Percentiles rank a stretch among this genome's conserved stretches.
These are phyloP conservation scores for Boletus bicolor DNA, from an alignment of 768 basidiomycete species.

Conservation along the genomic window DNA sequence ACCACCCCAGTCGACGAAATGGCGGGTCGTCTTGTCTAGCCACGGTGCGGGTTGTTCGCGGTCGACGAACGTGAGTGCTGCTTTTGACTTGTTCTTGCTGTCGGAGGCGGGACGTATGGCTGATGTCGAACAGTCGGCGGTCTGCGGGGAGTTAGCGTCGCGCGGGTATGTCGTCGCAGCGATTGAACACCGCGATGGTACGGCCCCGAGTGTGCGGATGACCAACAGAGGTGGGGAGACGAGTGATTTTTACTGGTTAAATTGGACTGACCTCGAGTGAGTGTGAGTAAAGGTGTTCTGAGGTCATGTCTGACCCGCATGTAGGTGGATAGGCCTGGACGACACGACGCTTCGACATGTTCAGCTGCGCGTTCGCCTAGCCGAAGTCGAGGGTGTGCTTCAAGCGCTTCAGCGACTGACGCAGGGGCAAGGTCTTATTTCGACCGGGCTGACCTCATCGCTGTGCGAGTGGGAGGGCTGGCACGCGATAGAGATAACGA, in stretches of 20 bases:
- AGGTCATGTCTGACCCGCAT: not conserved
- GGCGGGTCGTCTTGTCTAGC: constrained; percentile 44
- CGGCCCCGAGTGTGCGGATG: constrained; percentile 35
- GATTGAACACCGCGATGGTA: constrained; percentile 48
- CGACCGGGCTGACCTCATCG: not conserved
- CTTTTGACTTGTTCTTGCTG: not conserved
- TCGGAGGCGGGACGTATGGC: not conserved
- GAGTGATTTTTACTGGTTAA: constrained; percentile 32
- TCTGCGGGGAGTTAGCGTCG: constrained; percentile 44
- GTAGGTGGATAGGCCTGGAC: constrained; percentile 30
- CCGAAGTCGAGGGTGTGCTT: constrained; percentile 37
- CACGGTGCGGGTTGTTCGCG: constrained; percentile 44
- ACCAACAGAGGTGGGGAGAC: constrained; percentile 20
- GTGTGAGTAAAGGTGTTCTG: not conserved
- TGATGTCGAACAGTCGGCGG: constrained; percentile 23
- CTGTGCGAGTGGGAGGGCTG: constrained; percentile 18
- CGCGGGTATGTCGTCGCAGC: constrained; percentile 45
- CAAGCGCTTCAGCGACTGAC: constrained; percentile 13
- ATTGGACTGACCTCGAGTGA: constrained; percentile 31
- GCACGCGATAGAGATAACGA: constrained; percentile 17
- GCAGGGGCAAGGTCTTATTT: not conserved
- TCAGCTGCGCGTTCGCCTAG: constrained; percentile 35
- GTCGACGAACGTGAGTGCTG: constrained; percentile 33
- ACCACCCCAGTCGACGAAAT: constrained; percentile 20
- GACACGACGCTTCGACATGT: constrained; percentile 30